These are phyloP conservation scores for Remersonia thermophila DNA, from an alignment of 2,329 filamentous ascomycete genomes.

Conservation along the genomic window DNA sequence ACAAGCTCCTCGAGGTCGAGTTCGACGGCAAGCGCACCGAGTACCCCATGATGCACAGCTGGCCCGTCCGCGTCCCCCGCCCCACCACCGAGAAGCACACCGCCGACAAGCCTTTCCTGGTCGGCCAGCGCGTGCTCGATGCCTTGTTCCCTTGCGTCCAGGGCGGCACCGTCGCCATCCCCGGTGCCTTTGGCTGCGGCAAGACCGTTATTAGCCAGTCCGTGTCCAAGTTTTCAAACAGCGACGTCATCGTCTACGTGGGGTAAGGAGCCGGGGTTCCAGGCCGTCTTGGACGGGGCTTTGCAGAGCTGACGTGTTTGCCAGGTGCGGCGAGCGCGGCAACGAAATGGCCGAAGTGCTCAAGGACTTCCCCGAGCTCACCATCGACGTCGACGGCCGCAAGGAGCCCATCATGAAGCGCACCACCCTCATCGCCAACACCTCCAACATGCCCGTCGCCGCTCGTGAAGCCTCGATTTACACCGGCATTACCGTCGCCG, in stretches of 20 bases:
- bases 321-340: constrained; percentile 66
- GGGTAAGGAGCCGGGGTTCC: constrained; percentile 30
- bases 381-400: constrained; percentile 85
- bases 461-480: constrained; percentile 98
- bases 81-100: constrained; percentile 86
- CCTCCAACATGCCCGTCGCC: constrained; percentile 98
- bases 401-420: constrained; percentile 99
- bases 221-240: constrained; percentile 99
- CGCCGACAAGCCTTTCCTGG: constrained; percentile 81
- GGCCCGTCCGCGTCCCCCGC: constrained; percentile 93
- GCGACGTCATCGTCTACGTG: constrained; percentile 96
- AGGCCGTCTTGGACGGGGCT: neutral
- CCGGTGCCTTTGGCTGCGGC: constrained; percentile 94
- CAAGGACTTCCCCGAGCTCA: constrained; percentile 98
- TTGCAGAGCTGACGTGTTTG: no score
- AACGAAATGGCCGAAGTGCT: constrained; percentile 99
- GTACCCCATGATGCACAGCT: constrained; percentile 96
- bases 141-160: constrained; percentile 93
- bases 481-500: constrained; percentile 85
- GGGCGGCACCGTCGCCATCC: constrained; percentile 95
- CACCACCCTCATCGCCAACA: constrained; percentile 95
- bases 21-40: constrained; percentile 93
- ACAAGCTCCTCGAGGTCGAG: constrained; percentile 90
- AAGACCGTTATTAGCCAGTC: constrained; percentile 99
- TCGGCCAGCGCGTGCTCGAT: constrained; percentile 92